Percentiles rank a stretch among this genome's conserved stretches.
These are phyloP conservation scores for Colletotrichum theobromicola DNA, from an alignment of 2,329 filamentous ascomycete species.

Conservation along the genomic window DNA sequence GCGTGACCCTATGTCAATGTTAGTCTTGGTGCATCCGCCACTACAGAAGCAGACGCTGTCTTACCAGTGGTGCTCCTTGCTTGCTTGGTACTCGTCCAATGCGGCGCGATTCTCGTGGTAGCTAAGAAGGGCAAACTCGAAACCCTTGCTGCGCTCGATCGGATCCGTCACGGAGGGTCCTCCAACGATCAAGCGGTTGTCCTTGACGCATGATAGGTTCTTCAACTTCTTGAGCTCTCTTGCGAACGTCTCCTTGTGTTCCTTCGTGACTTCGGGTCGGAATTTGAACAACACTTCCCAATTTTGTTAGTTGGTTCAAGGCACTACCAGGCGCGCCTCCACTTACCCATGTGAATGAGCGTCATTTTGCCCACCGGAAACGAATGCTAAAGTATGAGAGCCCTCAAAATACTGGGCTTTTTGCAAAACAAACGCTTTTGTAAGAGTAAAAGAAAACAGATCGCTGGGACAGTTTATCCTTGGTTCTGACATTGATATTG, in stretches of 20 bases:
- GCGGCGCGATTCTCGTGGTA: not conserved
- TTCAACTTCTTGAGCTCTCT: conserved; percentile 48
- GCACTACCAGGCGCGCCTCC: no score
- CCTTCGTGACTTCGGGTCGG: conserved; percentile 31
- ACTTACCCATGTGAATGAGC: not conserved
- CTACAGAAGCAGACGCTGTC: conserved; percentile 13
- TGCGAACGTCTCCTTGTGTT: conserved; percentile 43
- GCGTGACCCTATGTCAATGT: conserved; percentile 40
- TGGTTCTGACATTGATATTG: accelerated
- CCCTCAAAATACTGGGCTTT: accelerated
- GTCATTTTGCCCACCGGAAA: not conserved
- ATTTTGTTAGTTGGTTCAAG: not conserved
- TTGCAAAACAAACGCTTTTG: not conserved
- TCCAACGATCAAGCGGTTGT: conserved; percentile 46
- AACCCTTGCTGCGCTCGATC: not conserved
- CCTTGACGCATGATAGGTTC: conserved; percentile 42
- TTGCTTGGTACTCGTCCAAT: not conserved
- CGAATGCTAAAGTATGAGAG: not conserved
- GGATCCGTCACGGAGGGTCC: conserved; percentile 35
- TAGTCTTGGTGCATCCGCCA: not conserved
- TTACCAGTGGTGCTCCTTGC: not conserved
- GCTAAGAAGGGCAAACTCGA: not conserved
- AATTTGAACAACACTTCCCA: not conserved
- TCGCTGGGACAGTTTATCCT: not conserved
- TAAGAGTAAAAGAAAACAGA: not conserved